A percentile compares a stretch with the other conserved stretches of the same genome.
phyloP scores from a whole-genome alignment of 306 rosid species.

The Albizia julibrissin region DNA sequence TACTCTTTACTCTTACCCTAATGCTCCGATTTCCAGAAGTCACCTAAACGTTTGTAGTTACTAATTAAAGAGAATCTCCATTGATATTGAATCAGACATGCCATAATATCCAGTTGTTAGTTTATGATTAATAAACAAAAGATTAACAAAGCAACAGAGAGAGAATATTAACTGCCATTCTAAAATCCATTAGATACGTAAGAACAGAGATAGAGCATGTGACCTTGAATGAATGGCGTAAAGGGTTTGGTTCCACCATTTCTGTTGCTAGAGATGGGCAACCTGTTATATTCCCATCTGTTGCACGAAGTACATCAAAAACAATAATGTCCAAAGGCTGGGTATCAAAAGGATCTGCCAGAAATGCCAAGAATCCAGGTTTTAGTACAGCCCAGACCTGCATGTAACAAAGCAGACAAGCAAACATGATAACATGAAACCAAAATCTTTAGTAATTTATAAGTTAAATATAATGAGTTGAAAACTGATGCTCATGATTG shows the following conservation, averaged over 20 bases:
- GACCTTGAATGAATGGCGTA: constrained; percentile 89
- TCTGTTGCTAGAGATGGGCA: constrained; percentile 79
- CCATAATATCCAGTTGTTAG: constrained; percentile 15
- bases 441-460: neutral
- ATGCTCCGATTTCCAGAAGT: constrained; percentile 84
- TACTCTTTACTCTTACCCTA: constrained; percentile 71
- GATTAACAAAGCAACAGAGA: constrained; percentile 10
- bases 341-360: constrained; percentile 82
- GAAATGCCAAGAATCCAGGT: constrained; percentile 95
- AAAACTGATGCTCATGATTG: constrained; percentile 12
- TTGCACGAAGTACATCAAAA: constrained; percentile 83
- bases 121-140: constrained; percentile 17
- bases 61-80: constrained; percentile 29
- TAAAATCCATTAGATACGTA: neutral
- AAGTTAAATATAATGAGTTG: constrained; percentile 8
- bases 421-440: constrained; percentile 22
- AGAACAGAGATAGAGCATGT: constrained; percentile 34
- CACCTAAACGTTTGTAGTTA: constrained; percentile 51
- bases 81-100: constrained; percentile 29
- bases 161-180: constrained; percentile 22
- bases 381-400: constrained; percentile 98
- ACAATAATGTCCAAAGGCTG: constrained; percentile 95
- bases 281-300: constrained; percentile 85
- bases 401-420: constrained; percentile 36
- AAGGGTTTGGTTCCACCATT: constrained; percentile 82